phyloP scores from a whole-genome alignment of 2,329 filamentous ascomycete species.

The Colletotrichum sp. region DNA sequence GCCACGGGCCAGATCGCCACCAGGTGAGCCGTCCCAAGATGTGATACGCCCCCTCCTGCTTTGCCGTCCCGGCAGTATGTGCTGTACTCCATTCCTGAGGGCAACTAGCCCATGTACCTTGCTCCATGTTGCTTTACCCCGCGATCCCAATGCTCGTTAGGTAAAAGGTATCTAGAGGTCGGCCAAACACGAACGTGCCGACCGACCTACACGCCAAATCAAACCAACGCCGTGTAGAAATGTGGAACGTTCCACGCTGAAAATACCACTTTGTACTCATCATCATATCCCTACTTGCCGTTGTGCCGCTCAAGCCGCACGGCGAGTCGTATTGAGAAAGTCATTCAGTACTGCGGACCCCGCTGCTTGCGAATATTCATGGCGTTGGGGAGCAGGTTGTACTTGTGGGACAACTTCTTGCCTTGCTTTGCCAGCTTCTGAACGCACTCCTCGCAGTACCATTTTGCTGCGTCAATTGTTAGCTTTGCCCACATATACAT shows the following conservation, averaged over 20 bases:
- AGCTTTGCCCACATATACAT: neutral
- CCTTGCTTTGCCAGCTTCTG: slow-evolving; percentile 63
- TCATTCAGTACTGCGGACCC: neutral
- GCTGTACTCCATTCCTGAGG: slow-evolving; percentile 12
- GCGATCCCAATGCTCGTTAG: neutral
- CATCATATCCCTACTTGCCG: neutral
- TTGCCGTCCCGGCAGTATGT: slow-evolving; percentile 7
- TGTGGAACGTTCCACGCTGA: neutral
- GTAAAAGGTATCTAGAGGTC: neutral
- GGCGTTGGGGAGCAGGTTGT: slow-evolving; percentile 23
- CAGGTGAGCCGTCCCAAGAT: neutral
- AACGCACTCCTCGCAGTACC: slow-evolving; percentile 83
- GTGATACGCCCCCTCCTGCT: neutral
- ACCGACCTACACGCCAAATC: neutral
- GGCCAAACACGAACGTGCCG: neutral
- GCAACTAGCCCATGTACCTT: neutral
- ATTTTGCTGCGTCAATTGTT: slow-evolving; percentile 63
- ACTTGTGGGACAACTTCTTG: slow-evolving; percentile 57
- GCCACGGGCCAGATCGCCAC: slow-evolving; percentile 1
- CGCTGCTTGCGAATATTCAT: slow-evolving; percentile 15
- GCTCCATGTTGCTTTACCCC: neutral
- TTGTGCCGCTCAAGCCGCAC: neutral
- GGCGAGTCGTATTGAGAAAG: neutral
- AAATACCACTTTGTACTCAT: neutral
- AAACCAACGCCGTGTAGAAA: slow-evolving; percentile 6